Evolutionary conservation across 2,329 filamentous ascomycete species (phyloP), one percentile per base, ranked within the genome.

Genomic region (Alternaria longipes): DNA sequence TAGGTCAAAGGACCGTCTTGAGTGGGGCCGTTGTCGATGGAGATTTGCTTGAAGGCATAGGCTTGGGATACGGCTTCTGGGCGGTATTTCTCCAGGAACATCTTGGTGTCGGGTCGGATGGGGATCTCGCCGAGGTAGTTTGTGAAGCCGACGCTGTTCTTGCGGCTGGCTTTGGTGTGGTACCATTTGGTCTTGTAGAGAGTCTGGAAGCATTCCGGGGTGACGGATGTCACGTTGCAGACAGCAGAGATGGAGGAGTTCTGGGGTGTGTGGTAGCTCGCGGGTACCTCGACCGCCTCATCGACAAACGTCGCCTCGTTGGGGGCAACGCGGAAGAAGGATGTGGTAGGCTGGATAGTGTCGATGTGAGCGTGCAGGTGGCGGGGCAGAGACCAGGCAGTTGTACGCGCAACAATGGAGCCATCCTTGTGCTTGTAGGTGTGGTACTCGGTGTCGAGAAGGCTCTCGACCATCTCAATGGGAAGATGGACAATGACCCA

Each of bases 311-410:
- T 76, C 5, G 72, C 67, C 7, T 59, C 65, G 9, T 72, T 42
- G 7, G 69, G 60, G 16, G 61, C 67, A 24, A 62, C 70, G 26
- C 70, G 74, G 67, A 78, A 84, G 78, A 89, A 89, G 0, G 85
- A 86, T 50, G 83, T 88, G 1, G 86, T 89, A 2, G 87, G 87
- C 71, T 89, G 86, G 26, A 89, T 84, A 12, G 84, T 82, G 68
- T 88, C 85, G 62, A 89, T 84, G 68, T 87, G 85, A 50, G 82
- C 79, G 68, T 88, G 86, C 5, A 89, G 79, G 68, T 88, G 83
- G 34, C 68, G 70, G 16, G 87, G 86, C 5, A 89, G 81, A 44
- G 86, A 88, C 86, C 86, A 89, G 41, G 80, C 75, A 1, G 84
- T 82, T 0, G 87, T 82, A 44, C 87, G 83, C 16, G 85, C 80